Conservation (phyloP, 257 asterid species). For the Eustoma russellianum region DNA sequence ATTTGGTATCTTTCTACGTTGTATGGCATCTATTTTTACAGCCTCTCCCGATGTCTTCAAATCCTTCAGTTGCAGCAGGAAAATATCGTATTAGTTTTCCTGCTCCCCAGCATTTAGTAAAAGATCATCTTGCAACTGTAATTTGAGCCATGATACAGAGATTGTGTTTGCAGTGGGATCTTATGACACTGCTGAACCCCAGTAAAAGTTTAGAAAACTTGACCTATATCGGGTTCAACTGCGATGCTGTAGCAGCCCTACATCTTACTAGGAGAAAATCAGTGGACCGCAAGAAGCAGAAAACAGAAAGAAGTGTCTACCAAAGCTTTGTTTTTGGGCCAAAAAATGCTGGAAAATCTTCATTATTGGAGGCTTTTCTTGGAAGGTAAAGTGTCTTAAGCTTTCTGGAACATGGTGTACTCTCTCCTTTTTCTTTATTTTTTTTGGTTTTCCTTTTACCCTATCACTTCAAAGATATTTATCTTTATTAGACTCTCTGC, state of each 20-base stretch:
- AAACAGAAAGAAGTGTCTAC: constrained; percentile 65
- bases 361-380: constrained; percentile 57
- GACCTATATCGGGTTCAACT: constrained; percentile 76
- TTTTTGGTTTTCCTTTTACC: no score
- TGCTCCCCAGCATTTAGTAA: constrained; percentile 6
- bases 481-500: constrained; percentile 12
- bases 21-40: background rate
- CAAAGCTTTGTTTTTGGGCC: constrained; percentile 95
- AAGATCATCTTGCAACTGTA: constrained; percentile 7
- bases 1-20: background rate
- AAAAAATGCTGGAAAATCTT: constrained; percentile 76
- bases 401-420: no score
- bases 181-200: constrained; percentile 89
- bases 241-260: constrained; percentile 71
- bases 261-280: constrained; percentile 69
- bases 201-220: constrained; percentile 82
- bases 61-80: no score
- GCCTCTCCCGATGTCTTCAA: no score
- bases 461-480: background rate
- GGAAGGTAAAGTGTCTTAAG: constrained; percentile 51
- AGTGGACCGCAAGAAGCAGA: constrained; percentile 68
- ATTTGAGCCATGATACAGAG: constrained; percentile 19
- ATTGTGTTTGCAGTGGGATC: constrained; percentile 78
- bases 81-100: background rate
- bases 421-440: no score